A percentile compares a stretch with the other conserved stretches of the same genome.
Evolutionary conservation across 2,329 filamentous ascomycete genomes (phyloP).

Genomic region (Penicillium sp.): DNA sequence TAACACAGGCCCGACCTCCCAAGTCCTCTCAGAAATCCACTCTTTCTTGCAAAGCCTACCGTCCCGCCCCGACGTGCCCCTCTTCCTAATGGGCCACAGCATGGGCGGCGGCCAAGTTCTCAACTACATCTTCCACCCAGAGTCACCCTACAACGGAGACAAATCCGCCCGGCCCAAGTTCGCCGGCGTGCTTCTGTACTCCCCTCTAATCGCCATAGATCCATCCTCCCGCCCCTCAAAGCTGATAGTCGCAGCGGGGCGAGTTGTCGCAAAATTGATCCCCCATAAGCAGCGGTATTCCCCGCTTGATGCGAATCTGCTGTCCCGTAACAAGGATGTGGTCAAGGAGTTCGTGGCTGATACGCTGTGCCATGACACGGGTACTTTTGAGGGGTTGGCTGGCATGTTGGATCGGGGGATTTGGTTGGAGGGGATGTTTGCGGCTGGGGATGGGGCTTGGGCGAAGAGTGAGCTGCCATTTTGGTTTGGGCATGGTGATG

Average conservation of each 20-base stretch:
- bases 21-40: constrained; percentile 74
- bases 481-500: constrained; percentile 74
- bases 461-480: constrained; percentile 54
- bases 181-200: constrained; percentile 70
- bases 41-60: constrained; percentile 67
- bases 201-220: constrained; percentile 75
- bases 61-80: constrained; percentile 40
- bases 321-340: constrained; percentile 67
- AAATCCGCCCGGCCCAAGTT: constrained; percentile 57
- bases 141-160: constrained; percentile 35
- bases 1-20: constrained; percentile 68
- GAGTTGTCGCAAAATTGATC: constrained; percentile 65
- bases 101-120: constrained; percentile 84
- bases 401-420: constrained; percentile 72
- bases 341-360: constrained; percentile 63
- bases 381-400: constrained; percentile 77
- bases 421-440: constrained; percentile 53
- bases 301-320: constrained; percentile 60
- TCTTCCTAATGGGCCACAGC: constrained; percentile 86
- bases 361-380: constrained; percentile 73
- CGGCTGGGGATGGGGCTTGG: constrained; percentile 19
- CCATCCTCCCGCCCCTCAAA: constrained; percentile 61
- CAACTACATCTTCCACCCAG: constrained; percentile 51
- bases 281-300: constrained; percentile 67
- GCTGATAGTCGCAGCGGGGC: constrained; percentile 64